phyloP scores from a whole-genome alignment of 2,329 filamentous ascomycete genomes.

The Torrubiellomyces zombiae region DNA sequence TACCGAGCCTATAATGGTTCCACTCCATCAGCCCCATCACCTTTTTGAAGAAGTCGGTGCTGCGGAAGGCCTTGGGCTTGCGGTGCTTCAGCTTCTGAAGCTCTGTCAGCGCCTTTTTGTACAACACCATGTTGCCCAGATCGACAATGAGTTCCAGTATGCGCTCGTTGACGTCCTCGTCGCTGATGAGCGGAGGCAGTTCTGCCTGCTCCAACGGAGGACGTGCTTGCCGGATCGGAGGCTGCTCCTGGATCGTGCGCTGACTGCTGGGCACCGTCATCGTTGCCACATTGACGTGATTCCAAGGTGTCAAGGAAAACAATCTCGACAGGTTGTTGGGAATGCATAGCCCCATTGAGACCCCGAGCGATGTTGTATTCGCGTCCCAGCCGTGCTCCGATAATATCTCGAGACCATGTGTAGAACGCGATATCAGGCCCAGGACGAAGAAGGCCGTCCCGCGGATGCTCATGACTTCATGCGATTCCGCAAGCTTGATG shows the following conservation, averaged over 20 bases:
- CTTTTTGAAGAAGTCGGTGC: conserved; percentile 65
- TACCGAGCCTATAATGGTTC: conserved; percentile 75
- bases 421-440: conserved; percentile 77
- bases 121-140: conserved; percentile 82
- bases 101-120: conserved; percentile 72
- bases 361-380: conserved; percentile 66
- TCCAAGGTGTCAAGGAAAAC: conserved; percentile 52
- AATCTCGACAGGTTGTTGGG: conserved; percentile 63
- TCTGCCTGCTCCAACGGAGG: conserved; percentile 27
- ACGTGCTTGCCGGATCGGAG: conserved; percentile 23
- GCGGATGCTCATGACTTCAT: conserved; percentile 79
- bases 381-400: conserved; percentile 87
- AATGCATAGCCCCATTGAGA: conserved; percentile 74
- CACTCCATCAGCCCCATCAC: conserved; percentile 72
- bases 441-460: conserved; percentile 95
- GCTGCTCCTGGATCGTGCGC: conserved; percentile 30
- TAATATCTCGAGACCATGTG: conserved; percentile 83
- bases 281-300: conserved; percentile 28
- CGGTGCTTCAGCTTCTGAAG: conserved; percentile 64
- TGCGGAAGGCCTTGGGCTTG: conserved; percentile 58
- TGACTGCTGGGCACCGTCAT: conserved; percentile 33
- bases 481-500: conserved; percentile 71
- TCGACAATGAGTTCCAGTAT: conserved; percentile 77
- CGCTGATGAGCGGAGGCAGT: conserved; percentile 30
- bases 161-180: conserved; percentile 52